Evolutionary conservation across 805 yeast species (phyloP), one percentile per base, ranked within the genome.

Genomic region (Scheffersomyces lignosus): DNA sequence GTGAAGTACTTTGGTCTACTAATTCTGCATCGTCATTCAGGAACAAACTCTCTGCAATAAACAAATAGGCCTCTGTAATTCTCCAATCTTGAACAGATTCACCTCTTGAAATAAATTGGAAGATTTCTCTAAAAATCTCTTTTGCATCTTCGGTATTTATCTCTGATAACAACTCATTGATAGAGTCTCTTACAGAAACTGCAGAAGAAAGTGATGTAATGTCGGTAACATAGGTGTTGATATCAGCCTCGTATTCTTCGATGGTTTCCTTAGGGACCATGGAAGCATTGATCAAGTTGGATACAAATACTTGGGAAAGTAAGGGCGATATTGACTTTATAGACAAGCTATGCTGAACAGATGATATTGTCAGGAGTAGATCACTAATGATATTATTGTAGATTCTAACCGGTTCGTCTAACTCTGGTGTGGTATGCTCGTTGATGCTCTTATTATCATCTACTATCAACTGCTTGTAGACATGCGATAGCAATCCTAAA

Each of bases 141-240:
- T 42, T 36, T 6, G 74, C 64, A 44, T 78, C 81, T 0, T 34
- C 31, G 4, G 60, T 63, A 25, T 72, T 66, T 24, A 81, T 47
- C 15, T 78, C 81, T 0, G 75, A 60, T 4, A 86, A 45, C 23
- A 78, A 73, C 18, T 82, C 87, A 18, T 69, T 66, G 1, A 81
- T 64, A 0, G 84, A 73, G 33, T 80, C 83, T 36, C 98, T 73
- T 1, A 81, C 74, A 2, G 73, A 58, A 7, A 61, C 59, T 1
- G 46, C 29, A 0, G 81, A 63, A 0, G 81, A 63, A 22, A 89
- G 69, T 1, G 88, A 96, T 2, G 87, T 71, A 38, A 86, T 89
- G 24, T 78, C 83, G 2, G 89, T 76, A 4, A 87, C 85, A 56
- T 78, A 88, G 3, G 58, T 60, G 51, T 89, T 87, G 51, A 80